These are phyloP conservation scores for Diaporthe vaccinii DNA, from an alignment of 2,329 filamentous ascomycete genomes.

Conservation along the genomic window DNA sequence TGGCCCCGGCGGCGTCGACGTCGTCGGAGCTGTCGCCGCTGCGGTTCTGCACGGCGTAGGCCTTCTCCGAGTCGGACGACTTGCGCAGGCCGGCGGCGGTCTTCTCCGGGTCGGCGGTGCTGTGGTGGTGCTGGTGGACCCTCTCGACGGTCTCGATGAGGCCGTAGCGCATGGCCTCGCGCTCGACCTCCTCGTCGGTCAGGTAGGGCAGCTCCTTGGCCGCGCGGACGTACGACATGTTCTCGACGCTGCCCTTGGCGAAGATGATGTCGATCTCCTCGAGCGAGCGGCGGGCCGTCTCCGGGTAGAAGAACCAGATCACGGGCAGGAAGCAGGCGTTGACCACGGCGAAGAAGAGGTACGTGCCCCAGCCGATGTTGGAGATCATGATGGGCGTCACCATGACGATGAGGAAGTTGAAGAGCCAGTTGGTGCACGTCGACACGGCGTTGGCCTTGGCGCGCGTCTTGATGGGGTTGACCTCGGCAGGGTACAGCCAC, in stretches of 20 bases:
- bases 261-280: constrained; percentile 78
- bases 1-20: neutral
- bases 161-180: constrained; percentile 55
- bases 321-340: constrained; percentile 66
- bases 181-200: constrained; percentile 64
- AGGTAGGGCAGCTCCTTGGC: constrained; percentile 69
- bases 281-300: constrained; percentile 67
- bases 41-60: constrained; percentile 25
- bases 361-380: constrained; percentile 68
- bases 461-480: constrained; percentile 71
- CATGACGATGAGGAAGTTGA: constrained; percentile 77
- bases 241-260: constrained; percentile 69
- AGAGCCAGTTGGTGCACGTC: constrained; percentile 72
- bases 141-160: constrained; percentile 45
- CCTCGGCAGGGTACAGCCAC: constrained; percentile 73
- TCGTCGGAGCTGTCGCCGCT: constrained; percentile 36
- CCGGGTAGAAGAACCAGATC: constrained; percentile 66
- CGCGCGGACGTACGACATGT: constrained; percentile 71
- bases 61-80: constrained; percentile 38
- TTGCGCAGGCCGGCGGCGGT: constrained; percentile 19
- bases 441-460: constrained; percentile 74
- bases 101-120: constrained; percentile 18
- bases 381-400: constrained; percentile 75
- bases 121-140: constrained; percentile 31
- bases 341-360: constrained; percentile 68